These are phyloP conservation scores for Ephemerocybe angulata DNA, from an alignment of 768 basidiomycete genomes.

Conservation along the genomic window DNA sequence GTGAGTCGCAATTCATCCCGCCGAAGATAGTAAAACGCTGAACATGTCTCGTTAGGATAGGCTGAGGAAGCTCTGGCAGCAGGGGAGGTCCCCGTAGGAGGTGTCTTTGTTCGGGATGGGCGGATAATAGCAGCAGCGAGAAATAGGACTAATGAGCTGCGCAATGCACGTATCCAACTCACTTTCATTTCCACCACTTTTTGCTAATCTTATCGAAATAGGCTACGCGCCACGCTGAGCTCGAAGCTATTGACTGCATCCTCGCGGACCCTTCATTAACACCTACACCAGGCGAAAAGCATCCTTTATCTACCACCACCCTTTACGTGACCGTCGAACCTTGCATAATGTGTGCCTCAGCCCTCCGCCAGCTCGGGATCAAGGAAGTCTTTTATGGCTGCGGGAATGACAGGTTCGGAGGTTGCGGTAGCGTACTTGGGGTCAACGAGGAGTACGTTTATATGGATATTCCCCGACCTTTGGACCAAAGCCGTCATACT, in stretches of 20 bases:
- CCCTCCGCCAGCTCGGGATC: slow-evolving; percentile 90
- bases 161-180: slow-evolving; percentile 58
- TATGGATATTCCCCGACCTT: slow-evolving; percentile 1
- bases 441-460: slow-evolving; percentile 76
- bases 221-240: slow-evolving; percentile 96
- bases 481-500: neutral
- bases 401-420: slow-evolving; percentile 94
- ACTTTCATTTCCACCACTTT: slow-evolving; percentile 5
- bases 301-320: slow-evolving; percentile 74
- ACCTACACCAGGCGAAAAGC: slow-evolving; percentile 35
- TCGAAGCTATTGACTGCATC: slow-evolving; percentile 92
- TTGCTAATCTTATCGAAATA: slow-evolving; percentile 26
- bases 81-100: slow-evolving; percentile 94
- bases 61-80: slow-evolving; percentile 83
- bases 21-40: slow-evolving; percentile 9
- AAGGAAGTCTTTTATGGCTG: slow-evolving; percentile 90
- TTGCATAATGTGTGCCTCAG: slow-evolving; percentile 98
- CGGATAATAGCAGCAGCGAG: slow-evolving; percentile 78
- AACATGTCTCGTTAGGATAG: slow-evolving; percentile 29
- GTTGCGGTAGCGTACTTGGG: slow-evolving; percentile 90
- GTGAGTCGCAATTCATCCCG: slow-evolving; percentile 13
- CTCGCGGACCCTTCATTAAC: slow-evolving; percentile 60
- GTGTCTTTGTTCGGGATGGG: slow-evolving; percentile 85
- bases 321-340: slow-evolving; percentile 99
- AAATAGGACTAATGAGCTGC: slow-evolving; percentile 91